These are phyloP conservation scores for Skeletonema menzelii DNA, from an alignment of 108 stramenopile species.

Conservation along the genomic window DNA sequence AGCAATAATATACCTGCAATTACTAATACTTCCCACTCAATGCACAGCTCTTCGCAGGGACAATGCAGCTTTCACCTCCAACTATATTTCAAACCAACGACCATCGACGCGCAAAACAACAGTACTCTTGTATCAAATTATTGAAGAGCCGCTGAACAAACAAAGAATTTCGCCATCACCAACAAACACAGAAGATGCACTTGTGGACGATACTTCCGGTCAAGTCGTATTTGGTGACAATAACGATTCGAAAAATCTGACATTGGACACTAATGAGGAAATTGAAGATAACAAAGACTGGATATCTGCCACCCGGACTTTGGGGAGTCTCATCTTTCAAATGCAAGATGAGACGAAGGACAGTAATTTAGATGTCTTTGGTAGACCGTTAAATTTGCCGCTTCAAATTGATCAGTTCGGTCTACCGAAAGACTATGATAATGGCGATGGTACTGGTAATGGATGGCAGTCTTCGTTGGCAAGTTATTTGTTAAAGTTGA, in stretches of 20 bases:
- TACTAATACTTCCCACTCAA: not conserved
- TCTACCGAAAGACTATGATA: not conserved
- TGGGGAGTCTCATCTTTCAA: constrained; percentile 32
- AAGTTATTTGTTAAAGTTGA: constrained; percentile 27
- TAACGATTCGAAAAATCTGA: not conserved
- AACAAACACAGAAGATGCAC: not conserved
- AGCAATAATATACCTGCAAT: not conserved
- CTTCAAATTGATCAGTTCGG: not conserved
- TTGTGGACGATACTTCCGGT: not conserved
- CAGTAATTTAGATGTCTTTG: constrained; percentile 19
- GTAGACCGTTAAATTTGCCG: not conserved
- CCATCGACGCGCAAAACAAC: not conserved
- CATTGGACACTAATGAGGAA: not conserved
- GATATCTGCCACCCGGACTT: constrained; percentile 35
- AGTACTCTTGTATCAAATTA: not conserved
- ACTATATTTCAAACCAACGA: not conserved
- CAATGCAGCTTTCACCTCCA: not conserved
- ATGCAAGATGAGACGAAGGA: constrained; percentile 24
- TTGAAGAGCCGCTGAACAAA: not conserved
- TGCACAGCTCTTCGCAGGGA: not conserved
- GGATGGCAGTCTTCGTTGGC: constrained; percentile 14
- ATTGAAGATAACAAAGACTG: constrained; percentile 22
- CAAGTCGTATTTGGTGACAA: not conserved
- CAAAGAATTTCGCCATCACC: not conserved
- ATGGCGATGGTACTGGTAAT: not conserved